Percentiles rank a stretch among this genome's conserved stretches.
These are phyloP conservation scores for thale cress (Arabidopsis thaliana) DNA, from an alignment of 345 rosid species.

Conservation along the genomic window TAIR10.1 NC_003076.8:6742001-6742500, in stretches of 20 bases:
- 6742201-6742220: constrained; percentile 2
- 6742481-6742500: not conserved
- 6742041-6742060: constrained; percentile 37
- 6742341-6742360: not conserved
- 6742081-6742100: constrained; percentile 43
- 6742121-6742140: constrained; percentile 41
- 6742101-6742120: constrained; percentile 32
- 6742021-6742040: constrained; percentile 44
- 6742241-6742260: constrained; percentile 1
- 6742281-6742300: not conserved
- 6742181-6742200: constrained; percentile 23
- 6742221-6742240: constrained; percentile 19
- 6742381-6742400: not conserved
- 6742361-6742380: not conserved
- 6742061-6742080: constrained; percentile 41
- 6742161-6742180: constrained; percentile 53
- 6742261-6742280: constrained; percentile 7
- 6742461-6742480: not conserved
- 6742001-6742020: constrained; percentile 39
- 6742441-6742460: not conserved
- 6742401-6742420: not conserved
- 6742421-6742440: not conserved
- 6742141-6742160: constrained; percentile 44
- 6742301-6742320: constrained; percentile 22
- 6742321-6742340: not conserved